Percentiles rank a stretch among this genome's conserved stretches.
Conservation (phyloP, 169 alveolate species). For the Condylostoma magnum region DNA sequence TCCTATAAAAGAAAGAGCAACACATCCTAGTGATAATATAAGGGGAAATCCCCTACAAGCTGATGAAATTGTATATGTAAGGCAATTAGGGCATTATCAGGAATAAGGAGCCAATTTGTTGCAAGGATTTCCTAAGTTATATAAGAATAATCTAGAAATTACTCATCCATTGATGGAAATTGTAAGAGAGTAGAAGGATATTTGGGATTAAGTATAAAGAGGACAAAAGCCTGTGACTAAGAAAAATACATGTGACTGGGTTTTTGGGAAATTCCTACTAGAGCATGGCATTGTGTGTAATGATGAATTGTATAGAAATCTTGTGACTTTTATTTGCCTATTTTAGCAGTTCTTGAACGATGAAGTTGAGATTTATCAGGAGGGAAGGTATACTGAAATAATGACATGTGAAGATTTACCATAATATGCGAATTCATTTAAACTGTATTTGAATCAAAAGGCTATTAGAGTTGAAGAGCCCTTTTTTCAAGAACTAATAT, state of each 20-base stretch:
- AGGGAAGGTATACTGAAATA: background rate
- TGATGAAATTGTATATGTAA: conserved; percentile 5
- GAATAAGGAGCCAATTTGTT: conserved; percentile 1
- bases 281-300: conserved; percentile 20
- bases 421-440: conserved; percentile 6
- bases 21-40: conserved; percentile 19
- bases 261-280: conserved; percentile 4
- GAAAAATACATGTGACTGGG: background rate
- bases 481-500: background rate
- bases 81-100: conserved; percentile 23
- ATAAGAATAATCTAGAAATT: background rate
- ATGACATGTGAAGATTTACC: conserved; percentile 13
- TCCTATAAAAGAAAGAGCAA: conserved; percentile 5
- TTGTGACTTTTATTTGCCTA: background rate
- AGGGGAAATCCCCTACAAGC: conserved; percentile 21
- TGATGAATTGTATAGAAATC: background rate
- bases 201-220: background rate
- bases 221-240: background rate
- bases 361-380: no score
- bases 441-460: background rate
- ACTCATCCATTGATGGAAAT: conserved; percentile 12
- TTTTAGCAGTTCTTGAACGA: conserved; percentile 11
- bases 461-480: background rate
- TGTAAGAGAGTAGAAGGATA: background rate
- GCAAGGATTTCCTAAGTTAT: conserved; percentile 1